Evolutionary conservation across 2,329 filamentous ascomycete genomes (phyloP).

Genomic region (Penicillium sp.): DNA sequence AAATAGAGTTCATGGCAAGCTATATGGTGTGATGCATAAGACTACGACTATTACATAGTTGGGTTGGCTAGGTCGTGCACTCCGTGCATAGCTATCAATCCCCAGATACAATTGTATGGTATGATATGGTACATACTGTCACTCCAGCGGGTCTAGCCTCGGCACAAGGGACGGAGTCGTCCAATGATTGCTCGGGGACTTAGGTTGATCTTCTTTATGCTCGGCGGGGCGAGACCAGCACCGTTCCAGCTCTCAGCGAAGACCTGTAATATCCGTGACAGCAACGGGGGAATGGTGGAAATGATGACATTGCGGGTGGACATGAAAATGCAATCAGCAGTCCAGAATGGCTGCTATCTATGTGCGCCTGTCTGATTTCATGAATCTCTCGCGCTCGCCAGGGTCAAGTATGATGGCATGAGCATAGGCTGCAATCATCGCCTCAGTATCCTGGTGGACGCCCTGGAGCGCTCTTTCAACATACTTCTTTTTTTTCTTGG

Average conservation of each 20-base stretch:
- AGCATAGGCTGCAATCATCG: background rate
- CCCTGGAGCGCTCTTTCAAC: conserved; percentile 11
- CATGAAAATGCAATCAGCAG: background rate
- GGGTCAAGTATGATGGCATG: conserved; percentile 4
- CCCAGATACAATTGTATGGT: background rate
- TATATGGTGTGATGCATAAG: background rate
- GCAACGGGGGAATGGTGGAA: background rate
- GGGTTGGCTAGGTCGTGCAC: background rate
- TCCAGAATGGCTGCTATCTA: conserved; percentile 3
- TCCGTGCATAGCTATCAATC: conserved; percentile 2
- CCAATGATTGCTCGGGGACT: background rate
- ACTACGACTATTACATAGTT: background rate
- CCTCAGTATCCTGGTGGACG: conserved; percentile 10
- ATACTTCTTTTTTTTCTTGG: conserved; percentile 10
- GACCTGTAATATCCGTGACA: background rate
- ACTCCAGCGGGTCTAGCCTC: background rate
- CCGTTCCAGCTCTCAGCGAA: background rate
- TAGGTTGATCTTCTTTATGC: conserved; percentile 3
- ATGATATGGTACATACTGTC: background rate
- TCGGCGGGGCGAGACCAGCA: background rate
- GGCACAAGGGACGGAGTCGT: background rate
- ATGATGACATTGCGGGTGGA: background rate
- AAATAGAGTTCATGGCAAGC: background rate
- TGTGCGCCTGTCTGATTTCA: conserved; percentile 5
- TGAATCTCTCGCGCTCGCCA: background rate